Conservation (phyloP, 2,329 filamentous ascomycete genomes). For the Ophiocordyceps robertsii region DNA sequence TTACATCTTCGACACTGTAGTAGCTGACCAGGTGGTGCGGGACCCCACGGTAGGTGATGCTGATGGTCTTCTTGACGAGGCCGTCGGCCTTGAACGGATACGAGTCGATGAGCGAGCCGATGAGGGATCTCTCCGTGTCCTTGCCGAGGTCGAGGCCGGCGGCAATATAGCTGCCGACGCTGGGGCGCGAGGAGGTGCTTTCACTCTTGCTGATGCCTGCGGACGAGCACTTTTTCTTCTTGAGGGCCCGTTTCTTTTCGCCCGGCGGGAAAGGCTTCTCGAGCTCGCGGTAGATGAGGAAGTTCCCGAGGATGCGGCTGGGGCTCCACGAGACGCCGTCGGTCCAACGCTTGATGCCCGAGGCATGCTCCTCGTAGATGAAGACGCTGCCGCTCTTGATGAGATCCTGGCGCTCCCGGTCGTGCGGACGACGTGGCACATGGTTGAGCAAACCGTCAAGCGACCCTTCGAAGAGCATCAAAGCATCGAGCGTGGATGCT, state of each 20-base stretch:
- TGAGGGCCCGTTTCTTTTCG: slow-evolving; percentile 75
- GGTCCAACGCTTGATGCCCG: slow-evolving; percentile 89
- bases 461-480: slow-evolving; percentile 70
- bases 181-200: slow-evolving; percentile 11
- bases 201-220: slow-evolving; percentile 24
- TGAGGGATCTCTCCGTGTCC: slow-evolving; percentile 31
- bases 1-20: slow-evolving; percentile 72
- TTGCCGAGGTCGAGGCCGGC: slow-evolving; percentile 5
- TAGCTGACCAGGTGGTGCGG: slow-evolving; percentile 83
- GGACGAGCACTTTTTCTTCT: slow-evolving; percentile 39
- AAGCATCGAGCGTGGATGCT: slow-evolving; percentile 57
- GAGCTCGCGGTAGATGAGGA: slow-evolving; percentile 73
- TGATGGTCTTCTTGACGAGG: slow-evolving; percentile 87
- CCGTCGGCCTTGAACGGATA: slow-evolving; percentile 77
- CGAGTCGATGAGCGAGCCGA: slow-evolving; percentile 78
- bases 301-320: slow-evolving; percentile 73
- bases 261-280: slow-evolving; percentile 65
- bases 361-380: slow-evolving; percentile 83
- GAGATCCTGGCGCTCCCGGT: slow-evolving; percentile 62
- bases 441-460: slow-evolving; percentile 58
- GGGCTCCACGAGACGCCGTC: slow-evolving; percentile 88
- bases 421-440: slow-evolving; percentile 73
- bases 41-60: slow-evolving; percentile 58
- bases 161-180: slow-evolving; percentile 3
- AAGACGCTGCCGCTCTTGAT: slow-evolving; percentile 80